Evolutionary conservation across 306 rosid genomes (phyloP).

Genomic region (Luffa acutangula): DNA sequence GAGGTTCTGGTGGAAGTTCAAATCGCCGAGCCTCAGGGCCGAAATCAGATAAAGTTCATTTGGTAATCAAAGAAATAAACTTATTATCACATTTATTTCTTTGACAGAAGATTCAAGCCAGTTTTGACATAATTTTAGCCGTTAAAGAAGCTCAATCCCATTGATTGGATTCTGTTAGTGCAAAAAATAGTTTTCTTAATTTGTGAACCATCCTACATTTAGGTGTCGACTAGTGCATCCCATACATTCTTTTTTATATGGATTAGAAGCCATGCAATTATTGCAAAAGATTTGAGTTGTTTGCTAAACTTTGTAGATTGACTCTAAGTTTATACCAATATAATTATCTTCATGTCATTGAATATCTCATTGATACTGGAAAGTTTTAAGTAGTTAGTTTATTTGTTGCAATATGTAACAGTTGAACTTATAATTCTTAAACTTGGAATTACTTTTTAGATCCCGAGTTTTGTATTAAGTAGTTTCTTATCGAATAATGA

Average conservation of each 20-base stretch:
- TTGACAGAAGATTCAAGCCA: not conserved
- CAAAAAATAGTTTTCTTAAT: not conserved
- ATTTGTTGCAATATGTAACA: not conserved
- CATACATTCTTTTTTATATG: not conserved
- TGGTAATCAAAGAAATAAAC: conserved; percentile 35
- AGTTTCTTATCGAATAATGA: not conserved
- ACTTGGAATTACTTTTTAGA: not conserved
- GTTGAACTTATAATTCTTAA: not conserved
- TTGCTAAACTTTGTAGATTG: not conserved
- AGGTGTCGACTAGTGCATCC: not conserved
- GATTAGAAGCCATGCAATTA: not conserved
- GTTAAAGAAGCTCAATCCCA: not conserved
- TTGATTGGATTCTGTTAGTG: not conserved
- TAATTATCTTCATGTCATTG: not conserved
- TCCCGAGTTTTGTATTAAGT: not conserved
- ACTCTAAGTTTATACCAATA: not conserved
- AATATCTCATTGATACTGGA: not conserved
- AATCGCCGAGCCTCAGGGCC: conserved; percentile 38
- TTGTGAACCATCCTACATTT: not conserved
- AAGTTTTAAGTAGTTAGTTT: not conserved
- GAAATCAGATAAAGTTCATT: conserved; percentile 78
- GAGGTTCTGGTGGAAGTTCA: conserved; percentile 37
- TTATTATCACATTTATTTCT: not conserved
- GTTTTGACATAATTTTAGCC: not conserved
- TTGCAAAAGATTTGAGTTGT: not conserved